Conservation (phyloP, 1,284 basidiomycete species). For the Papiliotrema fonsecae region DNA sequence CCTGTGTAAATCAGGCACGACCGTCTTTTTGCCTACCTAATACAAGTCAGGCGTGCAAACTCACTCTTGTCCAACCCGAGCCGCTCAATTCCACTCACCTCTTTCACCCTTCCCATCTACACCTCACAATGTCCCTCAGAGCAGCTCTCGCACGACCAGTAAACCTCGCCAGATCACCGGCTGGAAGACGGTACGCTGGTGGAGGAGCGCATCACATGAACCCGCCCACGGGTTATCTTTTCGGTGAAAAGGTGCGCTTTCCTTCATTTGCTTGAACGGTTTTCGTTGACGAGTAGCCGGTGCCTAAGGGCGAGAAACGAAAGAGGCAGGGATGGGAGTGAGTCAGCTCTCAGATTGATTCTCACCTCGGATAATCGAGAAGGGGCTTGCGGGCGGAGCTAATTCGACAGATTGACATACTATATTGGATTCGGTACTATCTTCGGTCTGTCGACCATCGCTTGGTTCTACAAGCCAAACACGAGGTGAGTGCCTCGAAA, state of each 20-base stretch:
- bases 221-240: constrained; percentile 79
- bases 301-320: constrained; percentile 27
- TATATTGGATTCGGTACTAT: constrained; percentile 86
- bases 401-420: constrained; percentile 56
- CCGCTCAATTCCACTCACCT: background rate
- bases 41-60: background rate
- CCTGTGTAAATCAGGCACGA: no score
- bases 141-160: background rate
- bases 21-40: background rate
- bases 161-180: background rate
- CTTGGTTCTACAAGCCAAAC: constrained; percentile 92
- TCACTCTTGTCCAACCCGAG: background rate
- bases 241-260: constrained; percentile 73
- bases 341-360: constrained; percentile 17
- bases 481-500: constrained; percentile 64
- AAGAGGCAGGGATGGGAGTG: constrained; percentile 41
- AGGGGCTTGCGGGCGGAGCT: background rate
- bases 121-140: constrained; percentile 5
- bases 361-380: background rate
- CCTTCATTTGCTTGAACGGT: background rate
- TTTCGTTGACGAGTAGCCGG: background rate
- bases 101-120: background rate
- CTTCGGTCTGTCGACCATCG: constrained; percentile 68
- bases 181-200: constrained; percentile 41
- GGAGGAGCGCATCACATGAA: constrained; percentile 81